Base-by-base conservation (phyloP, 805 yeast species). In the Wickerhamiella hasegawae region DNA sequence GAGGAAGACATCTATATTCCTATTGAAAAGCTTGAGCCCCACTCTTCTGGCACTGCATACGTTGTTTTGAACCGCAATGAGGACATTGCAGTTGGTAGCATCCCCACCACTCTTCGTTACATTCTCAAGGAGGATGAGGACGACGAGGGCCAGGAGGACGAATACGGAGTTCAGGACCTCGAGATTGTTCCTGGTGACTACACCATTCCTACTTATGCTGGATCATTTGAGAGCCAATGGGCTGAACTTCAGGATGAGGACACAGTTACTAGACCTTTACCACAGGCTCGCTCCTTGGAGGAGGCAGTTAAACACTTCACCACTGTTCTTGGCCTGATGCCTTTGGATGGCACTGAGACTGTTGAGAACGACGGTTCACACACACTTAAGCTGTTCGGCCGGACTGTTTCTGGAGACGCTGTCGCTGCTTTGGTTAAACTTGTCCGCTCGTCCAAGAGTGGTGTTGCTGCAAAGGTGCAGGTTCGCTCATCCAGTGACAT, bases 81-180 rank as follows among this genome's bases (percentile, higher is more conserved):
- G 18, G 63, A 56, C 18, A 45, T 48, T 16, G 44, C 46, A 18
- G 58, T 70, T 14, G 66, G 63, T 16, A 58, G 60, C 30, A 71
- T 87, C 48, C 66, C 69, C 31, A 79, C 78, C 54, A 69, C 73
- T 5, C 63, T 87, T 41, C 66, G 75, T 17, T 87, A 77, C 62
- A 71, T 76, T 15, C 68, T 83, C 33, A 78, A 74, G 57, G 97
- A 87, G 54, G 76, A 69, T 31, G 73, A 68, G 33, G 76, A 63
- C 36, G 81, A 73, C 31, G 92, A 78, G 44, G 96, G 95, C 14
- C 81, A 76, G 67, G 79, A 78, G 45, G 97, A 90, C 57, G 94
- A 85, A 58, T 90, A 87, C 58, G 90, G 77, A 54, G 71, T 90
- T 45, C 96, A 83, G 57, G 78, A 76, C 39, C 63, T 84, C 49